Evolutionary conservation across 768 basidiomycete genomes (phyloP), one percentile per base, ranked within the genome.

Genomic region (Russula dissimulans): DNA sequence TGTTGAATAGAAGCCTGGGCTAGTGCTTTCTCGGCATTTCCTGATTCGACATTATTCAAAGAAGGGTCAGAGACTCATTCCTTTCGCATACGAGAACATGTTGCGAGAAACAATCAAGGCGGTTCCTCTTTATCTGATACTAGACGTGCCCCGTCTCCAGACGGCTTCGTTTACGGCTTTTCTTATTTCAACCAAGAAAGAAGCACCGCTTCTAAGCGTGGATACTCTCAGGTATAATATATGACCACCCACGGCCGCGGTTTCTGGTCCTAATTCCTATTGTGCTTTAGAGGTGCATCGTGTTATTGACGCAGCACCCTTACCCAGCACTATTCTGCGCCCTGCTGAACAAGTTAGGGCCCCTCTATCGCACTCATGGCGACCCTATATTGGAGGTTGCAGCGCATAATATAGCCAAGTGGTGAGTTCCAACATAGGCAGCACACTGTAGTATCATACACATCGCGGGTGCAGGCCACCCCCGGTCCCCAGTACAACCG

Each of bases 11-110:
- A 26, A 48, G n/a, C 31, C 47, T 18, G 43, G 47, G 3, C 52
- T 63, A 97, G 94, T 57, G 90, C 93, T 2, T 97, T 97, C 71
- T 90, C 89, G 7, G 84, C 91, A 1, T 93, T 97, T 67, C 94
- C 94, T 0, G 94, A 97, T 69, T 92, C 92, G 0, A 73, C 84
- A 1, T 84, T 90, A 57, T 91, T 91, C 59, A 85, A 89, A 48
- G 86, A 95, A 69, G 92, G 92, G 6, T 83, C 84, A 0, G 85
- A 90, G 68, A 78, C 80, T 1, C 92, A 95, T 71, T 92, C 90
- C 0, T 95, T 95, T 75, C 85, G 93, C 52, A 81, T 95, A 55
- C 83, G 90, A 67, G 76, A 78, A 54, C 65, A 71, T 14, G 31
- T 36, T 31, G 4, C 50, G 10, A 46, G 39, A 32, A 38, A 5